Evolutionary conservation across 768 basidiomycete genomes (phyloP).

Genomic region (Termitomyces sp.): DNA sequence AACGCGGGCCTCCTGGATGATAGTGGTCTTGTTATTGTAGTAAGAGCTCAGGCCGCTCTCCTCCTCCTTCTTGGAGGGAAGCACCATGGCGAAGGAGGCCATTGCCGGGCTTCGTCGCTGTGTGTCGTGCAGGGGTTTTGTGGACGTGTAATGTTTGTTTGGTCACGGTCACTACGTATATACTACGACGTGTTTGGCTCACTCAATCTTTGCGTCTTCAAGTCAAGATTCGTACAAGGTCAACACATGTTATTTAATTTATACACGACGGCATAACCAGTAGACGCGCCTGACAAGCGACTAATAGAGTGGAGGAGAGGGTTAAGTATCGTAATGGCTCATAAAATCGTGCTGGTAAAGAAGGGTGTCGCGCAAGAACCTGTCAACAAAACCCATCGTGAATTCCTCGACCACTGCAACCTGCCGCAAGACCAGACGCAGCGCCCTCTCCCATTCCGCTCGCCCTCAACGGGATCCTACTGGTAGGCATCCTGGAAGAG

Average conservation of each 20-base stretch:
- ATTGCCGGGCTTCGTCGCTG: slow-evolving; percentile 29
- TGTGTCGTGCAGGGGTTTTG: slow-evolving; percentile 17
- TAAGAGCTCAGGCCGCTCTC: slow-evolving; percentile 90
- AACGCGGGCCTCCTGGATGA: slow-evolving; percentile 96
- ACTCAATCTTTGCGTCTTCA: not conserved
- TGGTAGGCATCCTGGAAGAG: slow-evolving; percentile 33
- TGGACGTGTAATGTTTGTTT: slow-evolving; percentile 46
- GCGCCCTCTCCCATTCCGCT: slow-evolving; percentile 72
- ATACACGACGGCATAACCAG: slow-evolving; percentile 14
- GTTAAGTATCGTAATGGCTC: slow-evolving; percentile 14
- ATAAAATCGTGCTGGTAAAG: slow-evolving; percentile 9
- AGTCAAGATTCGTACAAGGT: not conserved
- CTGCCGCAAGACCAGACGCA: slow-evolving; percentile 37
- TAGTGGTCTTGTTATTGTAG: slow-evolving; percentile 96
- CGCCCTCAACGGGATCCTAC: slow-evolving; percentile 47
- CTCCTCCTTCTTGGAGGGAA: slow-evolving; percentile 95
- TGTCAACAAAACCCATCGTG: not conserved
- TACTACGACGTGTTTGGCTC: slow-evolving; percentile 26
- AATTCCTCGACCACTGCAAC: slow-evolving; percentile 19
- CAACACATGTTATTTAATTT: slow-evolving; percentile 12
- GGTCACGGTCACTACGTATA: no score
- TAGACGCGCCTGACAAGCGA: slow-evolving; percentile 15
- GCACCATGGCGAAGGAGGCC: slow-evolving; percentile 64
- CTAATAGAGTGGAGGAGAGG: not conserved
- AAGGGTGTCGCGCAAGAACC: slow-evolving; percentile 2